These are phyloP conservation scores for Penicillium concentricum DNA, from an alignment of 2,329 filamentous ascomycete genomes.

Conservation along the genomic window DNA sequence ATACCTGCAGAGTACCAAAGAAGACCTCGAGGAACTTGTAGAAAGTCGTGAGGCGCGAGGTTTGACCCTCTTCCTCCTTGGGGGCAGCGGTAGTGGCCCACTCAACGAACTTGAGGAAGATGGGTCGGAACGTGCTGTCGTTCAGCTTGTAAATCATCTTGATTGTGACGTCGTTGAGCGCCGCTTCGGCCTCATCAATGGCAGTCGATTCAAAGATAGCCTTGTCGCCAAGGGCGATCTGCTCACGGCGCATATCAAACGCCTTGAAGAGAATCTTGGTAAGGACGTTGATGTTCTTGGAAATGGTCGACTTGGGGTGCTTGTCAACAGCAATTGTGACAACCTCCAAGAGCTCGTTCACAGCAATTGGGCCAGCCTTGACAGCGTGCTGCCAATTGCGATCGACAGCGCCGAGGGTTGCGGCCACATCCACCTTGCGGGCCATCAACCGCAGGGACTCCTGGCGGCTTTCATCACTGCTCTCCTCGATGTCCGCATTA, in stretches of 20 bases:
- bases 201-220: slow-evolving; percentile 48
- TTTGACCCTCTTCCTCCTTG: slow-evolving; percentile 59
- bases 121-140: slow-evolving; percentile 85
- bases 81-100: slow-evolving; percentile 67
- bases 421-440: slow-evolving; percentile 72
- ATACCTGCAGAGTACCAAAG: slow-evolving; percentile 75
- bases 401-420: slow-evolving; percentile 71
- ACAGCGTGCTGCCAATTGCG: slow-evolving; percentile 69
- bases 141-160: slow-evolving; percentile 97
- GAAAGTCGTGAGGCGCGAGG: slow-evolving; percentile 68
- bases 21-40: slow-evolving; percentile 79
- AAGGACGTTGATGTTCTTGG: slow-evolving; percentile 70
- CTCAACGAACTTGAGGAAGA: slow-evolving; percentile 83
- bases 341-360: slow-evolving; percentile 67
- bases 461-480: slow-evolving; percentile 63
- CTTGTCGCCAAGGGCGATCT: slow-evolving; percentile 29
- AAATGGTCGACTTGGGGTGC: slow-evolving; percentile 74
- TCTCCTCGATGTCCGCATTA: slow-evolving; percentile 58
- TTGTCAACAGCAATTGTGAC: slow-evolving; percentile 71
- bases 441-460: slow-evolving; percentile 74
- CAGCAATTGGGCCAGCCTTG: slow-evolving; percentile 61
- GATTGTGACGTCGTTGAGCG: slow-evolving; percentile 69
- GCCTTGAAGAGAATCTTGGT: slow-evolving; percentile 58
- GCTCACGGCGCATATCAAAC: slow-evolving; percentile 50
- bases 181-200: slow-evolving; percentile 60